These are phyloP conservation scores for Porphyrellus cyaneotinctus DNA, from an alignment of 768 basidiomycete species.

Conservation along the genomic window DNA sequence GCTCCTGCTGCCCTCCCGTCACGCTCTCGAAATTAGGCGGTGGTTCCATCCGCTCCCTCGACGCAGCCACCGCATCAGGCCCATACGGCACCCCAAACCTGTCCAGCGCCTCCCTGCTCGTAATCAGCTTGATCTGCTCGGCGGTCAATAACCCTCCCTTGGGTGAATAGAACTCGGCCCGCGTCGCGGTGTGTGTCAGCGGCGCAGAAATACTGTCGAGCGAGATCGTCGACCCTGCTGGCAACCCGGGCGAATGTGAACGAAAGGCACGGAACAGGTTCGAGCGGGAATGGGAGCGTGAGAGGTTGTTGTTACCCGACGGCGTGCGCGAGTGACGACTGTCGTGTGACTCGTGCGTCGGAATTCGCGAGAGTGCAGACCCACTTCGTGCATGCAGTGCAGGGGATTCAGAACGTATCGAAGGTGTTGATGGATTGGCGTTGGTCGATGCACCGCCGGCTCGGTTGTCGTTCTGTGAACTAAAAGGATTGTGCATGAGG, in stretches of 20 bases:
- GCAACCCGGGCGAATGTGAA: constrained; percentile 35
- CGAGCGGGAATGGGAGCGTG: constrained; percentile 38
- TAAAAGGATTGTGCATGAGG: constrained; percentile 37
- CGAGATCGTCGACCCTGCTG: constrained; percentile 60
- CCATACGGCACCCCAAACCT: constrained; percentile 78
- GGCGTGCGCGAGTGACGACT: constrained; percentile 20
- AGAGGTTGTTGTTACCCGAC: constrained; percentile 29
- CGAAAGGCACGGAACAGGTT: constrained; percentile 35
- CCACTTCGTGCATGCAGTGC: constrained; percentile 8
- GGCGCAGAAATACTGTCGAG: constrained; percentile 73
- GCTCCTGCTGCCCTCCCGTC: neutral
- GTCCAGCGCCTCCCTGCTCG: constrained; percentile 59
- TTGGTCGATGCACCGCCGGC: constrained; percentile 17
- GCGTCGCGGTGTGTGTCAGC: constrained; percentile 65
- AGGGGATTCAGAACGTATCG: constrained; percentile 22
- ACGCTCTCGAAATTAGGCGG: constrained; percentile 50
- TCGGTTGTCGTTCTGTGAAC: constrained; percentile 24
- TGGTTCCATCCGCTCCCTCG: constrained; percentile 37
- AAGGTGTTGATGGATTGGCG: constrained; percentile 3
- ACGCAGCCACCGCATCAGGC: constrained; percentile 53
- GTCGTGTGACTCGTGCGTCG: constrained; percentile 23
- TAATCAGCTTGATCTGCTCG: constrained; percentile 63
- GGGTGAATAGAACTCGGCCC: constrained; percentile 67
- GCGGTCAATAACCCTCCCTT: constrained; percentile 39
- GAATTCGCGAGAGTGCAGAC: constrained; percentile 21